Evolutionary conservation across 177 flowering plant genomes (phyloP), one percentile per base, ranked within the genome.

Genomic region (Tripterygium wilfordii): DNA sequence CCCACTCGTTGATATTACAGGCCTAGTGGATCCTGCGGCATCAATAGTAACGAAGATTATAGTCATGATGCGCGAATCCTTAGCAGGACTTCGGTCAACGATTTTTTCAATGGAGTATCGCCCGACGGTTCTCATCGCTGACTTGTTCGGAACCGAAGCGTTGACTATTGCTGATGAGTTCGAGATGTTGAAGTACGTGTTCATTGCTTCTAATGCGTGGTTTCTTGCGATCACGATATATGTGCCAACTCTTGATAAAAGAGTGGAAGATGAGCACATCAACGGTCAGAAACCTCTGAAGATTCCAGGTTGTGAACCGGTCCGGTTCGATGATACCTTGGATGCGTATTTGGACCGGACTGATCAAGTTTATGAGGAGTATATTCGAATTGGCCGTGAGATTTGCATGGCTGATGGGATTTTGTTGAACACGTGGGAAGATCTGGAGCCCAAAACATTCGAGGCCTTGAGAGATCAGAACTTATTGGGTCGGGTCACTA

Each of bases 361-460:
- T 2, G 27, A 49, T 19, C 54, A 20, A 3, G 15, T 13, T 4
- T 60, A 48, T 26, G 9, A 6, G 3, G 55, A 30, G 15, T 28
- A 8, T 20, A 0, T 38, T 10, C 42, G 36, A 0, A 5, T 27
- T 5, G 61, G 49, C 16, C 8, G 21, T 5, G 33, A 39, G 39
- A 48, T 54, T 1, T 15, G 49, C 1, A 18, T 5, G 37, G 54
- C 49, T 3, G 69, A 74, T 51, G 83, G 77, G 4, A 48, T 71
- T 31, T 49, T 74, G 36, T 10, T 65, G 29, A 78, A 74, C 48
- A 59, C 77, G 8, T 71, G 77, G 70, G 61, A 62, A 26, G 77
- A 60, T 26, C 49, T 74, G 20, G 73, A 77, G 46, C 31, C 59
- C 0, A 8, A 1, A 14, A 44, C 77, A 0, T 36, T 74, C 2